These are phyloP conservation scores for Botrytis hyacinthi DNA, from an alignment of 2,329 filamentous ascomycete genomes.

Conservation along the genomic window DNA sequence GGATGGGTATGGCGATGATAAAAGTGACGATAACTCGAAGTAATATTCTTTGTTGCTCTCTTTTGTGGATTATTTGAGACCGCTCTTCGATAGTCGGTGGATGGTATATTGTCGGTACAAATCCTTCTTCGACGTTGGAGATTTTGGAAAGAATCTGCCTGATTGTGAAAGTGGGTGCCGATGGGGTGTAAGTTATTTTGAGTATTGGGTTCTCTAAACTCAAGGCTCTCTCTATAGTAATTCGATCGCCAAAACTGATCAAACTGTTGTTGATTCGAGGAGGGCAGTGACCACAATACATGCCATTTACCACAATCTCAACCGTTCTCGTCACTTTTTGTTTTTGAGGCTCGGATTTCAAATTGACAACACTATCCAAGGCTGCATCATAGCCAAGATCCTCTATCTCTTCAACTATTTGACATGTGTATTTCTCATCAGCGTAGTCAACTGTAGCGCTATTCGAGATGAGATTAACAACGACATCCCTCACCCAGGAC, in stretches of 20 bases:
- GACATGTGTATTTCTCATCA: constrained; percentile 45
- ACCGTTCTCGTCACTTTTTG: constrained; percentile 48
- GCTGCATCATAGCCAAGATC: constrained; percentile 65
- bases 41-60: constrained; percentile 67
- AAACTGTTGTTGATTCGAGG: constrained; percentile 55
- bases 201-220: constrained; percentile 65
- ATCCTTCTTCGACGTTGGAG: constrained; percentile 60
- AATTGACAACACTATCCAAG: constrained; percentile 48
- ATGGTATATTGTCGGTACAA: constrained; percentile 70
- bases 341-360: constrained; percentile 29
- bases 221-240: constrained; percentile 52
- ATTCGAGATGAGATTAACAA: constrained; percentile 52
- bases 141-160: constrained; percentile 71
- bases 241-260: constrained; percentile 48
- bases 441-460: constrained; percentile 49
- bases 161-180: constrained; percentile 68
- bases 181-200: constrained; percentile 67
- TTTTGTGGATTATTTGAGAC: constrained; percentile 67
- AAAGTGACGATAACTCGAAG: constrained; percentile 69
- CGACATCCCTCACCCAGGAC: constrained; percentile 48
- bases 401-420: constrained; percentile 51
- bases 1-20: constrained; percentile 73
- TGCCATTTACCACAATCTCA: constrained; percentile 65
- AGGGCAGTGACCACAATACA: constrained; percentile 74
- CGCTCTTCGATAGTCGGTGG: constrained; percentile 81